These are phyloP conservation scores for Trichosporon coremiiforme DNA, from an alignment of 1,284 basidiomycete genomes.

Conservation along the genomic window DNA sequence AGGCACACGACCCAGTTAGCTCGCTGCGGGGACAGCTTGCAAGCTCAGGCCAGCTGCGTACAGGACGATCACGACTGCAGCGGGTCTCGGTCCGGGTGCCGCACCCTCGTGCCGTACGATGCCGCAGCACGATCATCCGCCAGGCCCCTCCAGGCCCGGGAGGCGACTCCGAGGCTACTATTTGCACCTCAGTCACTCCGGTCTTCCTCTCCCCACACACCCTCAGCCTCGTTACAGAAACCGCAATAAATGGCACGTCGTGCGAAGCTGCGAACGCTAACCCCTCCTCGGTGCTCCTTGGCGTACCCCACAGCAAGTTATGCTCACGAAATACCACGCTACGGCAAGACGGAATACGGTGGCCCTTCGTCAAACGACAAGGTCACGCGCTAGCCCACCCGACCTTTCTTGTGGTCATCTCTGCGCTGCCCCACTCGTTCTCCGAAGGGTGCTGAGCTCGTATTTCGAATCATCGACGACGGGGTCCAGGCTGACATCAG, in stretches of 20 bases:
- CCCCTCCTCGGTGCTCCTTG: too few species aligned
- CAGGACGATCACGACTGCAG: background rate
- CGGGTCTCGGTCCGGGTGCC: background rate
- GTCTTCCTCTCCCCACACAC: too few species aligned
- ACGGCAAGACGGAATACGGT: background rate
- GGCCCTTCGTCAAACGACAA: background rate
- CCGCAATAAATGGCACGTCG: too few species aligned
- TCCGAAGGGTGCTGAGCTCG: background rate
- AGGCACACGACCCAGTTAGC: background rate
- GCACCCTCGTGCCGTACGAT: background rate
- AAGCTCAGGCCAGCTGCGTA: too few species aligned
- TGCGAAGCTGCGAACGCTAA: background rate
- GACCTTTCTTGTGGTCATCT: background rate
- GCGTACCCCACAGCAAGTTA: background rate
- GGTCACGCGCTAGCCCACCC: background rate
- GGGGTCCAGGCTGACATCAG: background rate
- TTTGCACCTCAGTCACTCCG: background rate
- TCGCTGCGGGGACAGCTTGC: background rate
- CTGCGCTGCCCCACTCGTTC: background rate
- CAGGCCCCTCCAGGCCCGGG: background rate
- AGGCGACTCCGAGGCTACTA: background rate
- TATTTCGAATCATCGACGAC: background rate
- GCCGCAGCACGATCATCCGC: background rate
- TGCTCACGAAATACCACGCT: background rate
- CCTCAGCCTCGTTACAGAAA: too few species aligned